phyloP scores from a whole-genome alignment of 2,329 filamentous ascomycete species.

The Curvularia hawaiiensis region DNA sequence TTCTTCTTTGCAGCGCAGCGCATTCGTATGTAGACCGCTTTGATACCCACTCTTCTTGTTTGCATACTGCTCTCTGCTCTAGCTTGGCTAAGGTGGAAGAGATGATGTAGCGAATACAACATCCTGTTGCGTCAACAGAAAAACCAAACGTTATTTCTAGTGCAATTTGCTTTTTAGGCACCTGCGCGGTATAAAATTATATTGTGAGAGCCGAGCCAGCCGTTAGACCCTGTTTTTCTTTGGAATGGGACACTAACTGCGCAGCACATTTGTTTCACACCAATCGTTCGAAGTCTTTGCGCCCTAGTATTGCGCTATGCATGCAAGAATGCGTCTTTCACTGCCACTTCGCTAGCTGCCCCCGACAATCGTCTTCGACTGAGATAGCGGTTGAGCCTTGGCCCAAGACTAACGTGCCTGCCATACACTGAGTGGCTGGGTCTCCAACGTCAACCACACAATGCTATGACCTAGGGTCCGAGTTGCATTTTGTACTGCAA shows the following conservation, averaged over 20 bases:
- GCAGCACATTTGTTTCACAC: not conserved
- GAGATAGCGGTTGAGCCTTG: not conserved
- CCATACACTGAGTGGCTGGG: not conserved
- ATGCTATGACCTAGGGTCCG: not conserved
- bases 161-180: not conserved
- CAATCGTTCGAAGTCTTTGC: not conserved
- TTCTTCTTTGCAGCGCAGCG: not conserved
- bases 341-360: not conserved
- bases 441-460: not conserved
- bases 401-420: not conserved
- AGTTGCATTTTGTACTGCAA: not conserved
- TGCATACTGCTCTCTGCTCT: not conserved
- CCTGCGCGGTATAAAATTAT: not conserved
- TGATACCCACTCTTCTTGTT: constrained; percentile 20
- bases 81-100: not conserved
- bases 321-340: not conserved
- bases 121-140: not conserved
- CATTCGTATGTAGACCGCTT: constrained; percentile 14
- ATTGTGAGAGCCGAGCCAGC: not conserved
- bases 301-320: not conserved
- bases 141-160: not conserved
- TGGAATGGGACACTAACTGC: not conserved
- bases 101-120: constrained; percentile 1
- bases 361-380: not conserved
- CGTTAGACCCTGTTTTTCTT: not conserved